Conservation (phyloP, 2,329 filamentous ascomycete genomes). For the Taxawa tesnikishii region DNA sequence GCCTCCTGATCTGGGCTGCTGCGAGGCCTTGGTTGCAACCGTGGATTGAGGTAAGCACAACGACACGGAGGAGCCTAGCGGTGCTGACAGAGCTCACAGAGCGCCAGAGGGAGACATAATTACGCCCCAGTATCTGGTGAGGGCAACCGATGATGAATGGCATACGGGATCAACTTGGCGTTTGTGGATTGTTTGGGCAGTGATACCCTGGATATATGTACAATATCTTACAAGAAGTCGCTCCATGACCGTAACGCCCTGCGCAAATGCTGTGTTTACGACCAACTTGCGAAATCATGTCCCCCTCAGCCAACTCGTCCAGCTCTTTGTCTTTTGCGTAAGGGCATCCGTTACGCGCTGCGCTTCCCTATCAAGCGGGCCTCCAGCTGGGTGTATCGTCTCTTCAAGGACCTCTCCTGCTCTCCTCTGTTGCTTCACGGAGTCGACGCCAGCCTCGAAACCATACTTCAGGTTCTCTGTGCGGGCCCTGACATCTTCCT, state of each 20-base stretch:
- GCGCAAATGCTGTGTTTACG: not conserved
- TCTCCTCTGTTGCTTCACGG: too few relatives aligned
- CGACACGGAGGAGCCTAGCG: slow-evolving; percentile 1
- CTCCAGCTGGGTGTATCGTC: slow-evolving; percentile 18
- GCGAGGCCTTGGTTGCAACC: slow-evolving; percentile 47
- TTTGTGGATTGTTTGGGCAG: not conserved
- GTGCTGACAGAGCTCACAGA: slow-evolving; percentile 18
- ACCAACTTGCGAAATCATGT: slow-evolving; percentile 13
- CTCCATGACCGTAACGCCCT: not conserved
- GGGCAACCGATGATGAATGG: slow-evolving; percentile 5
- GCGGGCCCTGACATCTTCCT: too few relatives aligned
- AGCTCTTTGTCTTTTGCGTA: slow-evolving; percentile 27
- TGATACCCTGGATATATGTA: slow-evolving; percentile 8
- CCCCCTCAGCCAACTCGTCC: slow-evolving; percentile 32
- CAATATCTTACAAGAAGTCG: slow-evolving; percentile 7
- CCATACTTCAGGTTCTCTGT: too few relatives aligned
- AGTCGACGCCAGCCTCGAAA: too few relatives aligned
- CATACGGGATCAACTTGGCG: not conserved
- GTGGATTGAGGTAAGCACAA: slow-evolving; percentile 38
- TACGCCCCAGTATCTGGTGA: slow-evolving; percentile 34
- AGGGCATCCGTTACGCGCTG: slow-evolving; percentile 24
- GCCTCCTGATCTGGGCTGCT: slow-evolving; percentile 47
- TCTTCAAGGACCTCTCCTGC: slow-evolving; percentile 1
- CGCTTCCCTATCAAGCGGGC: slow-evolving; percentile 34
- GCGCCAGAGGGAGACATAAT: slow-evolving; percentile 33